These are phyloP conservation scores for Didymella lethalis DNA, from an alignment of 2,329 filamentous ascomycete species.

Conservation along the genomic window DNA sequence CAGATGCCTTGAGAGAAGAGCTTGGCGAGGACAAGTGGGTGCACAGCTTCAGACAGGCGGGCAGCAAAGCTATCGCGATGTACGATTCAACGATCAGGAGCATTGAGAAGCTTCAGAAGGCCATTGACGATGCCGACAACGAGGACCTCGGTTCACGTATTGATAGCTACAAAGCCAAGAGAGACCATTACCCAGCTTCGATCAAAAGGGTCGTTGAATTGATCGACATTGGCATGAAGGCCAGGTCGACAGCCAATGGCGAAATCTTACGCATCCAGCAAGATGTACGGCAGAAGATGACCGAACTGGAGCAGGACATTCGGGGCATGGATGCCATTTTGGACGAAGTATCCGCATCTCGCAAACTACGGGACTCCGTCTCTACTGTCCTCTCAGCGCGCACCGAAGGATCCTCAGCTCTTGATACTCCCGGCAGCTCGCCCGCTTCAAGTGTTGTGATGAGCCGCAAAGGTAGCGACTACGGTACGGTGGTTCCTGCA, in stretches of 20 bases:
- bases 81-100: conserved; percentile 93
- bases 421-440: conserved; percentile 68
- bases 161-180: conserved; percentile 94
- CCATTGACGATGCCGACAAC: conserved; percentile 76
- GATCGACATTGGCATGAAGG: conserved; percentile 93
- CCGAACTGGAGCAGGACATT: conserved; percentile 77
- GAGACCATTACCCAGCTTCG: conserved; percentile 89
- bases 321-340: conserved; percentile 76
- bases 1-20: conserved; percentile 84
- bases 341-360: conserved; percentile 72
- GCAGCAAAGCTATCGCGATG: conserved; percentile 93
- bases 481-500: conserved; percentile 55
- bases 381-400: conserved; percentile 80
- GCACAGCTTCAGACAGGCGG: conserved; percentile 91
- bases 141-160: conserved; percentile 70
- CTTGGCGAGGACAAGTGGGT: conserved; percentile 96
- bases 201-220: conserved; percentile 91
- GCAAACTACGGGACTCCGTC: conserved; percentile 88
- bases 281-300: conserved; percentile 85
- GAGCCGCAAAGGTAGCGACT: conserved; percentile 60
- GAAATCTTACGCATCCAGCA: conserved; percentile 87
- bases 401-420: conserved; percentile 77
- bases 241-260: conserved; percentile 94
- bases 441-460: conserved; percentile 71
- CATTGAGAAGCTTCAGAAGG: conserved; percentile 80